Evolutionary conservation across 371 early-diverging fungal genomes (phyloP).

Genomic region (Mucor circinelloides): DNA sequence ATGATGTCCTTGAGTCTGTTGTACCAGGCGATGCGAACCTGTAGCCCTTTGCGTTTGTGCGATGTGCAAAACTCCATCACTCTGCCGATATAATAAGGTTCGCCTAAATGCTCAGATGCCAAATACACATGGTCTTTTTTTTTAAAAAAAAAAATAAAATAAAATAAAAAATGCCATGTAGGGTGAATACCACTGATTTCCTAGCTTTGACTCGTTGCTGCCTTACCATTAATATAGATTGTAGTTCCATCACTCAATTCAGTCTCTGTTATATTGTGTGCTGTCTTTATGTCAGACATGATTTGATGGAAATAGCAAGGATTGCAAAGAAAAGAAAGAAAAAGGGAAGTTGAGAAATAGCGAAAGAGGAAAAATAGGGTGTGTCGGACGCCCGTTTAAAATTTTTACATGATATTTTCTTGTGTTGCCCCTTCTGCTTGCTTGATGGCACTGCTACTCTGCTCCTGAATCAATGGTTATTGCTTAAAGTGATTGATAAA

Average conservation of each 20-base stretch:
- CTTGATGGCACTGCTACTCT: background rate
- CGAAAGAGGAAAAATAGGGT: background rate
- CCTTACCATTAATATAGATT: conserved; percentile 38
- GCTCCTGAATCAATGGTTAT: background rate
- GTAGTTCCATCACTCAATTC: conserved; percentile 31
- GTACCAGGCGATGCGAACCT: conserved; percentile 79
- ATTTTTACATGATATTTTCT: background rate
- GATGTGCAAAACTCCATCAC: conserved; percentile 78
- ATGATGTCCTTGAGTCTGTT: conserved; percentile 82
- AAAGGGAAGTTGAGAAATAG: background rate
- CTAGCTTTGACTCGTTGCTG: background rate
- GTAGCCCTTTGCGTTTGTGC: conserved; percentile 49
- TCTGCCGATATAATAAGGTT: conserved; percentile 81
- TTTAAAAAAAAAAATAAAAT: too few relatives aligned
- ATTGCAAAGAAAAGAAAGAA: conserved; percentile 1
- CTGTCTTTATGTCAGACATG: conserved; percentile 26
- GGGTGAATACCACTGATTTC: background rate
- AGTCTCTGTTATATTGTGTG: conserved; percentile 20
- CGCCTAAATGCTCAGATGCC: conserved; percentile 73
- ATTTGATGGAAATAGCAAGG: background rate
- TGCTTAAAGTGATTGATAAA: background rate
- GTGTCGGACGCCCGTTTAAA: background rate
- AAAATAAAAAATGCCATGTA: too few relatives aligned
- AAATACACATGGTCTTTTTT: conserved; percentile 73
- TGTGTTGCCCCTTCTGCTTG: background rate